Base-by-base conservation (phyloP, 1,139 yeast genomes). In the Taphrina betulina region DNA sequence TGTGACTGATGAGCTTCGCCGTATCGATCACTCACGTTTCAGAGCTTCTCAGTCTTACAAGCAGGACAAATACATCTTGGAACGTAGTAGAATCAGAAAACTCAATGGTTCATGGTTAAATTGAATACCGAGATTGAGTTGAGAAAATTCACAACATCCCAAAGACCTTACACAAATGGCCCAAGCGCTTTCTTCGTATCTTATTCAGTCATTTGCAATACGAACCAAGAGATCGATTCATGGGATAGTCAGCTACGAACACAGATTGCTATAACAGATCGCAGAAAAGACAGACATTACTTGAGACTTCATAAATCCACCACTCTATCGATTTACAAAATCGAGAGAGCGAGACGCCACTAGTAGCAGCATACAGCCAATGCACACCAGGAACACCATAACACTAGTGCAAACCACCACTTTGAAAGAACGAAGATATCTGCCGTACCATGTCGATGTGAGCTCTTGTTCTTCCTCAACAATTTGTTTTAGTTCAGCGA, bases 381-480 rank as follows among this genome's bases (percentile, higher is more conserved):
- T 14, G 14, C 23, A 19, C 23, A 23, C 42, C 22, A 28, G 20
- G 29, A 50, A 38, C 31, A 40, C 31, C n/a, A 50, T 23, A 14
- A 31, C 17, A 5, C 44, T 33, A 5, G 54, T n/a, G n/a, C 22
- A 17, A 17, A 29, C 22, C 12, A 38, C 22, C 17, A 50, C 44
- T 20, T 41, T 41, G 40, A 40, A 31, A n/a, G n/a, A 26, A 31
- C 54, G 33, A 16, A 31, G 14, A 20, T 38, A 40, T 16, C 54
- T 16, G 16, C 54, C 54, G 22, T 22, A 34, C 41, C 31, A 20
- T 1, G 40, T 29, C 7, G 34, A 23, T 1, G 54, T 29, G 12
- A 50, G 37, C 14, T 48, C 14, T 4, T 14, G 44, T 23, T 48
- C 53, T 31, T 48, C 53, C 20, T 48, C 37, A 10, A 48, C 36